phyloP scores from a whole-genome alignment of 768 basidiomycete species.

The Pholiota molesta region DNA sequence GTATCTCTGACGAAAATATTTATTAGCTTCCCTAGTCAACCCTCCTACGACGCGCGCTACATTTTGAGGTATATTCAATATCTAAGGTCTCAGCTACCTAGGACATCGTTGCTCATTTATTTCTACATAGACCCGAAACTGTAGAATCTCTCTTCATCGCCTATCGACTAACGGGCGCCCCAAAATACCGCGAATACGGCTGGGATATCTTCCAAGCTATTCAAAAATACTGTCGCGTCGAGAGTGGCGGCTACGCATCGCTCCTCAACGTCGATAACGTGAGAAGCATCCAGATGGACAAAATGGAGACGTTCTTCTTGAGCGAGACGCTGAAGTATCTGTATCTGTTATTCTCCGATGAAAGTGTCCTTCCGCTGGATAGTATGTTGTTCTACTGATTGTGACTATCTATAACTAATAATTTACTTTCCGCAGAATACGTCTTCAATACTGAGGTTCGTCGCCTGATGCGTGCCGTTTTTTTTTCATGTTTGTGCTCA shows the following conservation, averaged over 20 bases:
- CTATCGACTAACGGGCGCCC: conserved; percentile 84
- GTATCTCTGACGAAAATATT: not conserved
- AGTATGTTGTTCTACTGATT: conserved; percentile 47
- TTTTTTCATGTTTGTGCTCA: not conserved
- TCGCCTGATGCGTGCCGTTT: not conserved
- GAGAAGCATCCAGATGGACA: conserved; percentile 71
- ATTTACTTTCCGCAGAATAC: conserved; percentile 50
- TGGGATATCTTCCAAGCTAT: conserved; percentile 94
- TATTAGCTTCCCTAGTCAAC: conserved; percentile 30
- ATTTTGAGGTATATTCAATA: conserved; percentile 67
- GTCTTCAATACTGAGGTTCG: conserved; percentile 86
- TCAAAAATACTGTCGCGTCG: conserved; percentile 76
- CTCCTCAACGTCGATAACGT: conserved; percentile 85
- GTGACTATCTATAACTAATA: not conserved
- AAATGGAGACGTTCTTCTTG: conserved; percentile 97
- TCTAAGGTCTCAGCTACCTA: not conserved
- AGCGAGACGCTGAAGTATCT: conserved; percentile 93
- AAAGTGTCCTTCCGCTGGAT: conserved; percentile 68
- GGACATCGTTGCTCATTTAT: not conserved
- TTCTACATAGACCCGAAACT: conserved; percentile 74
- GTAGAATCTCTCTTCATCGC: conserved; percentile 93
- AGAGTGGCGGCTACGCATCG: conserved; percentile 83
- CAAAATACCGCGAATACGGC: conserved; percentile 78
- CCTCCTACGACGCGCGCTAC: conserved; percentile 86
- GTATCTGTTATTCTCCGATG: conserved; percentile 86